A percentile compares a stretch with the other conserved stretches of the same genome.
Evolutionary conservation across 768 basidiomycete genomes (phyloP).

Genomic region (Floccularia luteovirens): DNA sequence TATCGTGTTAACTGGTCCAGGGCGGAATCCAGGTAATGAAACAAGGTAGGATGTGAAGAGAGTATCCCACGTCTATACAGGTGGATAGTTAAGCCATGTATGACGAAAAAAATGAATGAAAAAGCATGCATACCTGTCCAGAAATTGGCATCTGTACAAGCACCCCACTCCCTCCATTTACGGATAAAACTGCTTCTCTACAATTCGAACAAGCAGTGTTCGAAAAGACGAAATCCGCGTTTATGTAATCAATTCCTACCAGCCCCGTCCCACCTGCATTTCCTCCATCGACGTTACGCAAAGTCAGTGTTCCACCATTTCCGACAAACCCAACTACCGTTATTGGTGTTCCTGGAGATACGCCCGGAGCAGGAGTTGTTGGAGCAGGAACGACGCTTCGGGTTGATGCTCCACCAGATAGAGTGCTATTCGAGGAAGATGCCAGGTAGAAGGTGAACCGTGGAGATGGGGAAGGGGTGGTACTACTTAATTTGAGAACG

Average conservation of each 20-base stretch:
- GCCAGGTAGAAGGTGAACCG: conserved; percentile 27
- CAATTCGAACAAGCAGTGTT: conserved; percentile 43
- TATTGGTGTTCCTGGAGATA: too few relatives aligned
- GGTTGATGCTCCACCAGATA: conserved; percentile 27
- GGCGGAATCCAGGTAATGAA: conserved; percentile 31
- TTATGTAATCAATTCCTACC: conserved; percentile 38
- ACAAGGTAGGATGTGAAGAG: conserved; percentile 31
- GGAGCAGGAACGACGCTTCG: conserved; percentile 26
- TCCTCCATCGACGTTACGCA: conserved; percentile 34
- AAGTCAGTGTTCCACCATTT: conserved; percentile 33
- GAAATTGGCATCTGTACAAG: conserved; percentile 41
- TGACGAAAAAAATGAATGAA: not conserved
- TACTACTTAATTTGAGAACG: conserved; percentile 27
- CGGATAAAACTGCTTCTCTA: conserved; percentile 36
- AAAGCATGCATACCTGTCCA: conserved; percentile 26
- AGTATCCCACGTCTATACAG: conserved; percentile 36
- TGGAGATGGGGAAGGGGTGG: conserved; percentile 15
- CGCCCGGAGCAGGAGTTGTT: too few relatives aligned
- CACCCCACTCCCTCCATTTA: conserved; percentile 34
- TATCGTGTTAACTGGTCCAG: conserved; percentile 36
- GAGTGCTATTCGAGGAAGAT: conserved; percentile 21
- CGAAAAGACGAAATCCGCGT: conserved; percentile 32
- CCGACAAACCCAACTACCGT: conserved; percentile 34
- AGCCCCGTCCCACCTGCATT: conserved; percentile 31
- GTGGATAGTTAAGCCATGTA: not conserved